Evolutionary conservation across 2,329 filamentous ascomycete genomes (phyloP).

Genomic region (Xylaria sp.): DNA sequence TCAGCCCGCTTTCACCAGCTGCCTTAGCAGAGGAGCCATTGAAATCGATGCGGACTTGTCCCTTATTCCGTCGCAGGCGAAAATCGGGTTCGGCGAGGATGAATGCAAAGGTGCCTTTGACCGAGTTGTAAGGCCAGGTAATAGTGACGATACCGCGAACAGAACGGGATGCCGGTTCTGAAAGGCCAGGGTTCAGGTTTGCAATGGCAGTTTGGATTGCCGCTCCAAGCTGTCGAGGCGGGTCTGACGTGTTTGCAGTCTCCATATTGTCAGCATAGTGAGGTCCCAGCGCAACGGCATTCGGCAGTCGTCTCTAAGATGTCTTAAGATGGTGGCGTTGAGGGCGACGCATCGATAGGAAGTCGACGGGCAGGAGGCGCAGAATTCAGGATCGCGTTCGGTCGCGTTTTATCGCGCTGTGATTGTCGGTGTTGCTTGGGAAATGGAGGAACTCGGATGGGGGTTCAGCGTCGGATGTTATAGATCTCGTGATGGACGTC

Average conservation of each 20-base stretch:
- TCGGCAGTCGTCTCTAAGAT: neutral
- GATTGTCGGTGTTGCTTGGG: no score
- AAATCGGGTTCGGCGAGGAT: conserved; percentile 85
- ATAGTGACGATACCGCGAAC: conserved; percentile 79
- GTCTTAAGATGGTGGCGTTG: neutral
- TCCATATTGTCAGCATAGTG: conserved; percentile 34
- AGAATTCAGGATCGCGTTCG: no score
- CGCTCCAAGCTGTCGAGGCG: conserved; percentile 24
- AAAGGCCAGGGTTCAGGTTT: conserved; percentile 53
- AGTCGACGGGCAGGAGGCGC: neutral
- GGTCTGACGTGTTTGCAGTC: conserved; percentile 17
- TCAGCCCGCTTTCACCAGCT: conserved; percentile 67
- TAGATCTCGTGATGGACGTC: no score
- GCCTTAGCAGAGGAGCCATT: conserved; percentile 69
- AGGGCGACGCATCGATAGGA: neutral
- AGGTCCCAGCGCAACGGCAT: conserved; percentile 12
- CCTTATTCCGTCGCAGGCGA: conserved; percentile 72
- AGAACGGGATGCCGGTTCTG: conserved; percentile 44
- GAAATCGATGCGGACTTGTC: conserved; percentile 81
- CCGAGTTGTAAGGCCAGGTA: conserved; percentile 87
- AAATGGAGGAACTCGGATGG: no score
- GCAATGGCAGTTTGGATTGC: conserved; percentile 56
- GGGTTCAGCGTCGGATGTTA: neutral
- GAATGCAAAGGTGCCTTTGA: conserved; percentile 73
- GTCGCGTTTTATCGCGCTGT: no score